Evolutionary conservation across 805 yeast genomes (phyloP).

Genomic region (Metschnikowia anglica): DNA sequence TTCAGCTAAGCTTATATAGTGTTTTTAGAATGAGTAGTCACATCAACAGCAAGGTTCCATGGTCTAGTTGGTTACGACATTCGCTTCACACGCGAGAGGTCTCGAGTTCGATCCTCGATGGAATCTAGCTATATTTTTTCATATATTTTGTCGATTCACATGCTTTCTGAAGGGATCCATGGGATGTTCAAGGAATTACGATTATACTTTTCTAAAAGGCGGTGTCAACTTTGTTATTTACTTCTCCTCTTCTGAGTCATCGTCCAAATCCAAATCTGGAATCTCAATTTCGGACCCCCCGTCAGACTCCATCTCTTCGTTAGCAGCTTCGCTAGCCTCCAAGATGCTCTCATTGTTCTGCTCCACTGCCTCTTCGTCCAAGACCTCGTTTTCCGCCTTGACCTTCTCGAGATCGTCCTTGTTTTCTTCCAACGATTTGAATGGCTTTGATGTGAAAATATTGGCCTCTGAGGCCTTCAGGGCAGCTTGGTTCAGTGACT

Average conservation of each 20-base stretch:
- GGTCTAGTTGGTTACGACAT: conserved; percentile 19
- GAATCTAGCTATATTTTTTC: conserved; percentile 5
- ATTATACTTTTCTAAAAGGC: not conserved
- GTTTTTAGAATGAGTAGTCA: not conserved
- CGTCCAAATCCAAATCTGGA: conserved; percentile 47
- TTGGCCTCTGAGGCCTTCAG: not conserved
- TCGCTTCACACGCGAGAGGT: conserved; percentile 20
- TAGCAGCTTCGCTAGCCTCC: not conserved
- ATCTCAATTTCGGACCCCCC: conserved; percentile 50
- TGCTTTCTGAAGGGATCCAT: not conserved
- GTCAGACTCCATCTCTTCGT: conserved; percentile 18
- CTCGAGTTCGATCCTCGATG: conserved; percentile 21
- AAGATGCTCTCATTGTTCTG: conserved; percentile 2
- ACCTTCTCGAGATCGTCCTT: conserved; percentile 7
- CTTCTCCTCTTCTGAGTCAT: conserved; percentile 41
- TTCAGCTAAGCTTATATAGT: not conserved
- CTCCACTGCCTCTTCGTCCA: conserved; percentile 1
- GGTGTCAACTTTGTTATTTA: not conserved
- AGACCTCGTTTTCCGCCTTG: conserved; percentile 10
- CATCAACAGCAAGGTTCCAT: conserved; percentile 12
- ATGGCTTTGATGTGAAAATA: conserved; percentile 9
- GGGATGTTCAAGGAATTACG: too few relatives aligned
- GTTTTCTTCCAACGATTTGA: conserved; percentile 1
- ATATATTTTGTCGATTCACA: not conserved
- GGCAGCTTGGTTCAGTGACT: not conserved